Conservation (phyloP, 805 yeast genomes). For the Hanseniaspora thailandica region DNA sequence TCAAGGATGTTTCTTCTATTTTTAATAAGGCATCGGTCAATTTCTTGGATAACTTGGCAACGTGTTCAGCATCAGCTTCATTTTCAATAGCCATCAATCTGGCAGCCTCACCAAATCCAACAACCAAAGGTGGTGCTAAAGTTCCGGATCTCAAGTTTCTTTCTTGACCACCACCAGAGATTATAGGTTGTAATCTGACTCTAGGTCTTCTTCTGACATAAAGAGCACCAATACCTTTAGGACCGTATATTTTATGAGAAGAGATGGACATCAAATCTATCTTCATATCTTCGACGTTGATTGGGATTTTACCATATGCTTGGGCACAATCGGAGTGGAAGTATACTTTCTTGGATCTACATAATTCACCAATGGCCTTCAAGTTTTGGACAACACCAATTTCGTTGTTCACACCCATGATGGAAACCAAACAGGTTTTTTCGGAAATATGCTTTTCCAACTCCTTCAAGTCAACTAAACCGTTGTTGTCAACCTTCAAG, state of each 20-base stretch:
- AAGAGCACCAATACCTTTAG: constrained; percentile 94
- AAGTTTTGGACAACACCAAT: constrained; percentile 95
- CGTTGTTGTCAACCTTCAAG: constrained; percentile 70
- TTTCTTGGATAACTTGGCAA: constrained; percentile 57
- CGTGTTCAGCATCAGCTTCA: constrained; percentile 61
- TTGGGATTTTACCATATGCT: constrained; percentile 85
- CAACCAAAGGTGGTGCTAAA: constrained; percentile 87
- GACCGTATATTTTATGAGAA: constrained; percentile 94
- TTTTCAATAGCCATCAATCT: constrained; percentile 64
- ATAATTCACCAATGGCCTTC: constrained; percentile 81
- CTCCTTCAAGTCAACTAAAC: constrained; percentile 65
- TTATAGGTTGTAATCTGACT: constrained; percentile 88
- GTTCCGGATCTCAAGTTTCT: constrained; percentile 97
- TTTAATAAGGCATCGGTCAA: constrained; percentile 60
- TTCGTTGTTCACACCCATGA: constrained; percentile 97
- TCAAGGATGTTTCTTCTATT: constrained; percentile 79
- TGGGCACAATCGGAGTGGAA: constrained; percentile 98
- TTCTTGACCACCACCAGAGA: constrained; percentile 98
- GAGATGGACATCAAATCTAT: constrained; percentile 88
- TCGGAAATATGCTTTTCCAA: constrained; percentile 75
- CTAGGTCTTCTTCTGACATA: constrained; percentile 95
- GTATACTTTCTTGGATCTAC: constrained; percentile 77
- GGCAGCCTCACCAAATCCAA: constrained; percentile 97
- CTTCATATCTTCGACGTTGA: constrained; percentile 87
- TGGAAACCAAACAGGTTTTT: constrained; percentile 79